Evolutionary conservation across 2,329 filamentous ascomycete genomes (phyloP).

Genomic region (Ophiostoma pallidulum): DNA sequence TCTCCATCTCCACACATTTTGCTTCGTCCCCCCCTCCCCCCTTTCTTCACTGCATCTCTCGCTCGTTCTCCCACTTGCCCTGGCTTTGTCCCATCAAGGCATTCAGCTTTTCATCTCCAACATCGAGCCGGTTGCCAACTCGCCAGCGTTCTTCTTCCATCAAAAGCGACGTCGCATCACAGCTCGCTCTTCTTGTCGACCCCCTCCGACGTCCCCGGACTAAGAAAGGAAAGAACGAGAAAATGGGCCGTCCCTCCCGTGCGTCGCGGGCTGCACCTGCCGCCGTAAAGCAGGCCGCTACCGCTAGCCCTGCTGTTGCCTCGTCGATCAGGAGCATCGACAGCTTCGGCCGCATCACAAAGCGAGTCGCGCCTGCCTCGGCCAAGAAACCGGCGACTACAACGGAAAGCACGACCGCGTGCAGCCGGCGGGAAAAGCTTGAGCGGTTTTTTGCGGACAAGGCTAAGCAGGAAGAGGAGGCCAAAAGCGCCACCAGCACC

Average conservation of each 20-base stretch:
- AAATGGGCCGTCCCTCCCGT: constrained; percentile 14
- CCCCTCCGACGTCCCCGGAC: neutral
- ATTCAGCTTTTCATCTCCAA: too few species aligned
- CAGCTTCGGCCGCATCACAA: constrained; percentile 19
- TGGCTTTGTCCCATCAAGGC: too few species aligned
- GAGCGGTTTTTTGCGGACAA: constrained; percentile 25
- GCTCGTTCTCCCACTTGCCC: neutral
- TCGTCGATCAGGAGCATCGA: constrained; percentile 13
- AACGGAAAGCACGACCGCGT: neutral
- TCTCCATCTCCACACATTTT: neutral
- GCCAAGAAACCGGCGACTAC: constrained; percentile 8
- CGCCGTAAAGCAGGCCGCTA: constrained; percentile 5
- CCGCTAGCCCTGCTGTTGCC: neutral
- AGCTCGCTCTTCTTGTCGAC: too few species aligned
- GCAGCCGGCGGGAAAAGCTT: neutral
- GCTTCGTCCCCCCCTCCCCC: neutral
- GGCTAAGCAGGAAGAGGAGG: neutral
- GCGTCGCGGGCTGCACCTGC: constrained; percentile 11
- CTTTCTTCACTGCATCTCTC: neutral
- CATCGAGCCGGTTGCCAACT: too few species aligned
- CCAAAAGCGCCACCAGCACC: constrained; percentile 23
- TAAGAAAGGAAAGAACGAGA: neutral
- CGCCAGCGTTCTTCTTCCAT: too few species aligned
- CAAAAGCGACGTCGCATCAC: too few species aligned
- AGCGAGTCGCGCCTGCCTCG: constrained; percentile 15